Evolutionary conservation across 2,329 filamentous ascomycete genomes (phyloP).

Genomic region (Paracorniculantispora psalliotae): DNA sequence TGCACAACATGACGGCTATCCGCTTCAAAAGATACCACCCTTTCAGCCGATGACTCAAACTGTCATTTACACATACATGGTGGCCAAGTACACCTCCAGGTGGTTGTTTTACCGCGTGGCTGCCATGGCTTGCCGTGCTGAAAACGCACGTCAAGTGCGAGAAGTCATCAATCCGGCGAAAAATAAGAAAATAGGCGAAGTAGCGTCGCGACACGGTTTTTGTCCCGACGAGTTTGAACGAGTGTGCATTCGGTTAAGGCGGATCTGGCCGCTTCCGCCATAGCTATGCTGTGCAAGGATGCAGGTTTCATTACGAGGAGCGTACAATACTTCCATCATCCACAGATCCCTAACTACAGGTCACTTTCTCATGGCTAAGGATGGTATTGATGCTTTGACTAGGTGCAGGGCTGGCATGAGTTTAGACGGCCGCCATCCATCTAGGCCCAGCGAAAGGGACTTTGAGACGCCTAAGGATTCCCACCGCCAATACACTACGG

Average conservation of each 20-base stretch:
- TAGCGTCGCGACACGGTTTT: conserved; percentile 35
- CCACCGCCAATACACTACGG: no score
- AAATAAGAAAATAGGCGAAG: conserved; percentile 28
- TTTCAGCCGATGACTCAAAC: conserved; percentile 20
- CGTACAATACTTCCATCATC: no score
- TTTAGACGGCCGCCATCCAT: no score
- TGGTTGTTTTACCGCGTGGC: conserved; percentile 36
- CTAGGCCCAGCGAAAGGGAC: no score
- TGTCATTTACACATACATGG: conserved; percentile 35
- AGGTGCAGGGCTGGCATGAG: no score
- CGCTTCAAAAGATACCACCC: conserved; percentile 24
- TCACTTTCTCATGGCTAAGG: no score
- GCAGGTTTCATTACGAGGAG: no score
- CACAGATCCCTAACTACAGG: no score
- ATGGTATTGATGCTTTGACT: no score
- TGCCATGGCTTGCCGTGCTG: conserved; percentile 27
- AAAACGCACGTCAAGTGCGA: conserved; percentile 23
- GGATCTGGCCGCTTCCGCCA: conserved; percentile 32
- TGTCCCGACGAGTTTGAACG: conserved; percentile 27
- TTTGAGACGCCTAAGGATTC: no score
- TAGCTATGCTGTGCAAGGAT: no score
- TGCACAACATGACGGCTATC: conserved; percentile 33
- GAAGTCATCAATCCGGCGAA: conserved; percentile 42
- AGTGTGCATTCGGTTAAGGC: conserved; percentile 24
- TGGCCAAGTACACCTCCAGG: conserved; percentile 38